Base-by-base conservation (phyloP, 2,329 filamentous ascomycete species). In the Chaetomium olivaceum region DNA sequence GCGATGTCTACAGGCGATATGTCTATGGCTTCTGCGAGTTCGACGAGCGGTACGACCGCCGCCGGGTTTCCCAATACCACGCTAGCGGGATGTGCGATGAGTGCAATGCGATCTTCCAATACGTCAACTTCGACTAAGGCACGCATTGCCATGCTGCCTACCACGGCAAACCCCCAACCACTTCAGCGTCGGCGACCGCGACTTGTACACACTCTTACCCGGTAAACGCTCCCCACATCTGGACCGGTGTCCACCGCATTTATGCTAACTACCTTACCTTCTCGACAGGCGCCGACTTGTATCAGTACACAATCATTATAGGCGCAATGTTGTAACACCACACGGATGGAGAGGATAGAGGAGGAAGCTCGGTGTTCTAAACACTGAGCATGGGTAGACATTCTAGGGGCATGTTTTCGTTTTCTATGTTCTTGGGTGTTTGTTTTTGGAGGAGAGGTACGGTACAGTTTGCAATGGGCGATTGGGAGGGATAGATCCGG, bases 21-120 rank as follows among this genome's bases (percentile, higher is more conserved):
- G 56, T 51, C 19, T 65, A 65, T 52, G 65, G 65, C 16, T 8
- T 33, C 9, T 67, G 65, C 59, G 4, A 7, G 4, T 67, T 56
- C 55, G 23, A 51, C 57, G 21, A 29, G 8, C 43, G 58, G 1
- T 23, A 29, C n/a, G 43, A 62, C 52, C 25, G 52, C 21, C 25
- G 36, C 25, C 48, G 25, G 3, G 46, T 50, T 14, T 33, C 48
- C 31, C 14, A 29, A 4, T 39, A 62, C 58, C 39, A 50, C 7
- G 25, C 27, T 46, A 19, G 36, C 12, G 54, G 43, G 1, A 36
- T 25, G 43, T 67, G 65, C 51, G n/a, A 23, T 4, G 36, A 58
- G 25, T 58, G 39, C 39, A 27, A 12, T 8, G 23, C 25, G 23
- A 43, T 43, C 16, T 43, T 43, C 39, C 16, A 43, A n/a, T 43